A percentile compares a stretch with the other conserved stretches of the same genome.
These are phyloP conservation scores for Leishmania amazonensis DNA, from an alignment of 208 protist genomes.

Conservation along the genomic window DNA sequence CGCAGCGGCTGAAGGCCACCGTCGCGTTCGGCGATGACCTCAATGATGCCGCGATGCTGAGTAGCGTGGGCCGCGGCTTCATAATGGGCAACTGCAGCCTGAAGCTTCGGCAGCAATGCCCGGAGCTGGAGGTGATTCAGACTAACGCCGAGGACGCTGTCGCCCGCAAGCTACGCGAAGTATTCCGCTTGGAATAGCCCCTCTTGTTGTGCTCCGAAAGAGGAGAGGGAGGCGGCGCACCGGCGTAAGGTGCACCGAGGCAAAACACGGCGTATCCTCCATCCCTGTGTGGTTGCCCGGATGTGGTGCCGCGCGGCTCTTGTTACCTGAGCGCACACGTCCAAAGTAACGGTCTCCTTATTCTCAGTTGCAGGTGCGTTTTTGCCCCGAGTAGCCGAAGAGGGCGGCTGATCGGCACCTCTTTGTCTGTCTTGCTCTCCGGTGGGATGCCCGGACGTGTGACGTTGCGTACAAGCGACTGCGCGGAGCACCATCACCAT, in stretches of 20 bases:
- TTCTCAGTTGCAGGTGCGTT: background rate
- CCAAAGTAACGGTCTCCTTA: background rate
- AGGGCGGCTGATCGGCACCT: background rate
- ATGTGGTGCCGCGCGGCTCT: background rate
- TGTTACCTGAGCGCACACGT: background rate
- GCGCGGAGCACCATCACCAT: too few species aligned
- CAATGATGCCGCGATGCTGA: constrained; percentile 72
- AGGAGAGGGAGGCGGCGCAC: background rate
- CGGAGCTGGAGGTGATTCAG: constrained; percentile 62
- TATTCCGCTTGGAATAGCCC: constrained; percentile 43
- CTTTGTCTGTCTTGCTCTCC: background rate
- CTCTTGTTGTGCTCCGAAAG: background rate
- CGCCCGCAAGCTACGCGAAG: constrained; percentile 52
- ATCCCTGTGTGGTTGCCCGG: background rate
- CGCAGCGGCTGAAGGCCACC: constrained; percentile 39
- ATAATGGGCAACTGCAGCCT: constrained; percentile 68
- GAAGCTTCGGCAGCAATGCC: constrained; percentile 46
- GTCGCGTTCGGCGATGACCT: constrained; percentile 72
- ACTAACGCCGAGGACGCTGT: constrained; percentile 64
- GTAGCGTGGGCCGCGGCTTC: constrained; percentile 50
- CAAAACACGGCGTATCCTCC: background rate
- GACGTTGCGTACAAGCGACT: too few species aligned
- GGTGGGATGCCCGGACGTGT: background rate
- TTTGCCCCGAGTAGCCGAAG: background rate
- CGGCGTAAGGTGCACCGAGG: background rate